Conservation (phyloP, 257 asterid genomes). For the Solanum medicagineum region DNA sequence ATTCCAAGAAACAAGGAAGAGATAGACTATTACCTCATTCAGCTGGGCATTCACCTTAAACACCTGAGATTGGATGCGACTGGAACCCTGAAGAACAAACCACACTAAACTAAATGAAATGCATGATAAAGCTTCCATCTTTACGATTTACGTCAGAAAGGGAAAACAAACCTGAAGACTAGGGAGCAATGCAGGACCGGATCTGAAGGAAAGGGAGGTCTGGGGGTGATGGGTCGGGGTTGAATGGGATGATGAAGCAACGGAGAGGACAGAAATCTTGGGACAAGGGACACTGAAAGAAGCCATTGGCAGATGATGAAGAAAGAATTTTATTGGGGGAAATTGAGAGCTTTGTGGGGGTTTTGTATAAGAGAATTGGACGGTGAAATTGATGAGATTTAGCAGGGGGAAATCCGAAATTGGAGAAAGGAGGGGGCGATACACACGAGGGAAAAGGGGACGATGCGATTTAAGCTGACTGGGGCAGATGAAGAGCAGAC, state of each 20-base stretch:
- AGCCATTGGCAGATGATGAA: conserved; percentile 23
- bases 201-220: conserved; percentile 27
- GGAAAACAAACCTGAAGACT: conserved; percentile 1
- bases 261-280: conserved; percentile 20
- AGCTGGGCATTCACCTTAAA: conserved; percentile 31
- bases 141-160: not conserved
- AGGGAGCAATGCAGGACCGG: conserved; percentile 9
- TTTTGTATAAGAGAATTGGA: conserved; percentile 17
- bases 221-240: conserved; percentile 1
- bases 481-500: not conserved
- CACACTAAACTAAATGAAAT: not conserved
- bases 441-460: conserved; percentile 16
- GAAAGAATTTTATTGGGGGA: not conserved
- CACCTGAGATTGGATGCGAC: conserved; percentile 19
- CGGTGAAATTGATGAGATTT: conserved; percentile 20
- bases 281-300: conserved; percentile 37
- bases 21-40: conserved; percentile 18
- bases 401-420: not conserved
- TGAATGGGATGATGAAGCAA: conserved; percentile 16
- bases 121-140: not conserved
- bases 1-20: not conserved
- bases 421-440: conserved; percentile 22
- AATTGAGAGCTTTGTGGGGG: not conserved
- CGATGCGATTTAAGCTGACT: conserved; percentile 6
- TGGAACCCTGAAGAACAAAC: conserved; percentile 12